Conservation (phyloP, 805 yeast species). For the Wickerhamomyces hampshirensis region DNA sequence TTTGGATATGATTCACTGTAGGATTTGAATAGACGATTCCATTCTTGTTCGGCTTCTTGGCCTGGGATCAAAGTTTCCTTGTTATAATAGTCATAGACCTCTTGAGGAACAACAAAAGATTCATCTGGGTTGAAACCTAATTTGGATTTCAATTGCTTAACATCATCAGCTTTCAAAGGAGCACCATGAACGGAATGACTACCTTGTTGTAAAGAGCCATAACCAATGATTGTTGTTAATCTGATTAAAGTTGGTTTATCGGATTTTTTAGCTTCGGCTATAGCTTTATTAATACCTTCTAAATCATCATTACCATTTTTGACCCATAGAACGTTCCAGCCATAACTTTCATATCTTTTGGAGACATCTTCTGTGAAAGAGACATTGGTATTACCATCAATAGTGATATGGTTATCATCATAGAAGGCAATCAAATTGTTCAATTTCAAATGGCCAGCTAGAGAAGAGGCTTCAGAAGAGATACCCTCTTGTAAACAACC, state of each 20-base stretch:
- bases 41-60: constrained; percentile 63
- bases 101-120: constrained; percentile 74
- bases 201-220: constrained; percentile 81
- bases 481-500: constrained; percentile 99
- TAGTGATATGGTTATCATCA: constrained; percentile 96
- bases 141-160: constrained; percentile 75
- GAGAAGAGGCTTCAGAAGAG: constrained; percentile 86
- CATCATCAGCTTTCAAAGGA: constrained; percentile 91
- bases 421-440: constrained; percentile 91
- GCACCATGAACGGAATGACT: constrained; percentile 94
- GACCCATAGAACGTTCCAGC: constrained; percentile 84
- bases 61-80: constrained; percentile 53
- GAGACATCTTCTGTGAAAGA: constrained; percentile 93
- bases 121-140: constrained; percentile 88
- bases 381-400: constrained; percentile 86
- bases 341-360: constrained; percentile 83
- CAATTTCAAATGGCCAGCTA: constrained; percentile 94
- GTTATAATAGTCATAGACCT: constrained; percentile 68
- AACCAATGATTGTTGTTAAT: constrained; percentile 89
- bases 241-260: constrained; percentile 90
- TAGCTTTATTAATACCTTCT: constrained; percentile 64
- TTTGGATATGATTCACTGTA: constrained; percentile 72
- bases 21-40: constrained; percentile 60
- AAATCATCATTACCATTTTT: constrained; percentile 78
- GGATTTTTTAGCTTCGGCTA: constrained; percentile 74